phyloP scores from a whole-genome alignment of 1,284 basidiomycete species.

The Apiotrichum gamsii region DNA sequence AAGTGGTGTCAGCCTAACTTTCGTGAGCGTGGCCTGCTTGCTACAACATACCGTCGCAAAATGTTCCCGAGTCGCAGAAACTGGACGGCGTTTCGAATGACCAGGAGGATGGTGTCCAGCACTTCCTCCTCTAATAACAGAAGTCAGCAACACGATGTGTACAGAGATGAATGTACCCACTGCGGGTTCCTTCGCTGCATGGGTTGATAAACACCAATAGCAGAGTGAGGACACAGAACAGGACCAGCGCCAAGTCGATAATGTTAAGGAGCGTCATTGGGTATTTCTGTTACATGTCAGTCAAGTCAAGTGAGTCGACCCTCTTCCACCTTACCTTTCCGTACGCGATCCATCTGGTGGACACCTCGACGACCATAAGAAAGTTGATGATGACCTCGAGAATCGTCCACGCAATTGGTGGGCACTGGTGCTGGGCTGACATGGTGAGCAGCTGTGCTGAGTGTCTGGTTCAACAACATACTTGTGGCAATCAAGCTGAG shows the following conservation, averaged over 20 bases:
- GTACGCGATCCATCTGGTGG: slow-evolving; percentile 79
- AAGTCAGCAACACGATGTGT: slow-evolving; percentile 44
- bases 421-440: slow-evolving; percentile 39
- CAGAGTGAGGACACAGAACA: slow-evolving; percentile 79
- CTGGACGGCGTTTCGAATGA: slow-evolving; percentile 84
- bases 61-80: slow-evolving; percentile 82
- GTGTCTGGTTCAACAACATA: slow-evolving; percentile 15
- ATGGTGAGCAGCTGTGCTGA: background rate
- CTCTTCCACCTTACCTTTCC: slow-evolving; percentile 70
- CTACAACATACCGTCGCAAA: slow-evolving; percentile 68
- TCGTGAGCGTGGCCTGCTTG: background rate
- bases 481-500: slow-evolving; percentile 60
- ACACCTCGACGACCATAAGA: slow-evolving; percentile 87
- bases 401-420: slow-evolving; percentile 66
- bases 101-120: slow-evolving; percentile 78
- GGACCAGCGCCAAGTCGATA: slow-evolving; percentile 74
- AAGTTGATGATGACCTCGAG: slow-evolving; percentile 85
- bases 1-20: slow-evolving; percentile 1
- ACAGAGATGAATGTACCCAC: slow-evolving; percentile 30
- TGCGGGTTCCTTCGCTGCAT: slow-evolving; percentile 38
- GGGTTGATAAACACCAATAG: slow-evolving; percentile 67
- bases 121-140: slow-evolving; percentile 84
- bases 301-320: no score
- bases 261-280: slow-evolving; percentile 88
- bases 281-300: slow-evolving; percentile 95